Conservation (phyloP, 2,329 filamentous ascomycete genomes). For the Xylaria sp. region DNA sequence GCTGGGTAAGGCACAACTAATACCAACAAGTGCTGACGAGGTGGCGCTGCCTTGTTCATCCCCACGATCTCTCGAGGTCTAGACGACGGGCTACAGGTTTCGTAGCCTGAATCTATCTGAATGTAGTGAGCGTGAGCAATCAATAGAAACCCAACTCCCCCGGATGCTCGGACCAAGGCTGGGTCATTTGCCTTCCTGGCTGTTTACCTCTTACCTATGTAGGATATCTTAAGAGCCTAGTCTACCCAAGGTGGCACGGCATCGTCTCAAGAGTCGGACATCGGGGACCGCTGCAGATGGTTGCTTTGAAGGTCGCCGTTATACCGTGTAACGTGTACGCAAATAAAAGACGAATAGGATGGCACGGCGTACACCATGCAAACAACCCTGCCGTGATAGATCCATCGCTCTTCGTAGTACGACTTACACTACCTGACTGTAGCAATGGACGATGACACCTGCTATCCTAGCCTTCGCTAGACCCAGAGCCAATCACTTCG, state of each 20-base stretch:
- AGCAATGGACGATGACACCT: conserved; percentile 33
- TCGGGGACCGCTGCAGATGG: conserved; percentile 14
- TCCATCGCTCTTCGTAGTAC: conserved; percentile 19
- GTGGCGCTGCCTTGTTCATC: conserved; percentile 1
- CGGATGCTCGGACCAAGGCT: conserved; percentile 27
- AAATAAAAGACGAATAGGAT: conserved; percentile 5
- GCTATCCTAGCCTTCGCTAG: conserved; percentile 27
- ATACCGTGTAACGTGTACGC: conserved; percentile 21
- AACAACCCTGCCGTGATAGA: conserved; percentile 27
- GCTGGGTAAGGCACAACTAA: not conserved
- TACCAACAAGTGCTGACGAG: conserved; percentile 1
- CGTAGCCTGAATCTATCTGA: not conserved
- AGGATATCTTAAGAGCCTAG: not conserved
- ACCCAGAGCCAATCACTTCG: conserved; percentile 20
- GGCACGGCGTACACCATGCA: conserved; percentile 8
- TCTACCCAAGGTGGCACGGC: conserved; percentile 23
- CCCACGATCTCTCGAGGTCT: conserved; percentile 9
- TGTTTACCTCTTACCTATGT: not conserved
- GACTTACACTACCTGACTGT: not conserved
- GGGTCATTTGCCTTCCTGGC: not conserved
- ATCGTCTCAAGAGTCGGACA: conserved; percentile 21
- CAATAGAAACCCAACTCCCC: not conserved
- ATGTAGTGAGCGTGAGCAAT: not conserved
- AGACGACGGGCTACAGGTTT: conserved; percentile 13
- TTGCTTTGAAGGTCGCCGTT: conserved; percentile 21